Percentiles rank a stretch among this genome's conserved stretches.
phyloP scores from a whole-genome alignment of 78 protist genomes.

The Dictyostelium capitatum region DNA sequence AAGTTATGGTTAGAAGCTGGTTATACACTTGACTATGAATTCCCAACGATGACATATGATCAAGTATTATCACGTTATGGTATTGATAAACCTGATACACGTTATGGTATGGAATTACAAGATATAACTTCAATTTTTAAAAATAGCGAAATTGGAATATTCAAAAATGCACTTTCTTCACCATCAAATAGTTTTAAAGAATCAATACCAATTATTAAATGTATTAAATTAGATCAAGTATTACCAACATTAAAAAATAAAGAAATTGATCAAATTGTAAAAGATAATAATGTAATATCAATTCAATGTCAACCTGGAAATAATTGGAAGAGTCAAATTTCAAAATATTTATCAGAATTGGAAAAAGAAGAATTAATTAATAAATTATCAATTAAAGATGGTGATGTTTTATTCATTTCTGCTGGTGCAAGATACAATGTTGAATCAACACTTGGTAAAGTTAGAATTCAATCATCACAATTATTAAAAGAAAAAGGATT shows the following conservation, averaged over 20 bases:
- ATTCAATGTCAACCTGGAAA: not conserved
- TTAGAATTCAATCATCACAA: constrained; percentile 24
- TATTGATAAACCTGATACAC: constrained; percentile 88
- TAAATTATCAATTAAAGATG: not conserved
- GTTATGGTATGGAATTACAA: constrained; percentile 71
- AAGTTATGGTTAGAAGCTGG: constrained; percentile 61
- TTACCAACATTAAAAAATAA: constrained; percentile 2
- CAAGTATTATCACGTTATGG: constrained; percentile 78
- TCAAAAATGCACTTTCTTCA: not conserved
- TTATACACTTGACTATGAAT: not conserved
- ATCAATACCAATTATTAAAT: constrained; percentile 41
- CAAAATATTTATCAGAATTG: not conserved
- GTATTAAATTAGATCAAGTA: constrained; percentile 50
- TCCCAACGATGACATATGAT: constrained; percentile 23
- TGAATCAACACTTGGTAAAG: constrained; percentile 51
- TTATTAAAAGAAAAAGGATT: constrained; percentile 32
- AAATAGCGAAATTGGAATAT: not conserved
- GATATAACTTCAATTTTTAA: constrained; percentile 39
- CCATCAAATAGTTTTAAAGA: constrained; percentile 27
- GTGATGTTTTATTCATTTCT: constrained; percentile 59
- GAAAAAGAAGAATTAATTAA: not conserved
- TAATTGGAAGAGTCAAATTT: constrained; percentile 52
- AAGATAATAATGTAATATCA: not conserved
- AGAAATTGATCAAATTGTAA: constrained; percentile 14
- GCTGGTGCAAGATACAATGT: constrained; percentile 73